phyloP scores from a whole-genome alignment of 768 basidiomycete species.

The Pulveroboletus sp. region DNA sequence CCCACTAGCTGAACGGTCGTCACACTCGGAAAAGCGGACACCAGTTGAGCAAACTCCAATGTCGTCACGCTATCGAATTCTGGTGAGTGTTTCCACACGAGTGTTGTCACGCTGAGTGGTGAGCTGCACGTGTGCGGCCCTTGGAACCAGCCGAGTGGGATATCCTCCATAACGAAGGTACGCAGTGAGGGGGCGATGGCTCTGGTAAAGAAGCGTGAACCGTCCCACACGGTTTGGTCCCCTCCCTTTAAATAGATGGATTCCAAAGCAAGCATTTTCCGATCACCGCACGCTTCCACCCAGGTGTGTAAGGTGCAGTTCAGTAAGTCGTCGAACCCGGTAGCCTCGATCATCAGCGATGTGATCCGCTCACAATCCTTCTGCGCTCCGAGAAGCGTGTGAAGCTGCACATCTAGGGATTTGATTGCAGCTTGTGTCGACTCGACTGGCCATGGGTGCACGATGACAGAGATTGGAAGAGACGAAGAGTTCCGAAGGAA shows the following conservation, averaged over 20 bases:
- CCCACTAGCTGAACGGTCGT: background rate
- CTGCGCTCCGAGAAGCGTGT: background rate
- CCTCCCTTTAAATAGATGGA: background rate
- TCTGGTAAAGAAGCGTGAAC: background rate
- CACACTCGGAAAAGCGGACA: background rate
- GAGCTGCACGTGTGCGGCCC: background rate
- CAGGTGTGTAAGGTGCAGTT: background rate
- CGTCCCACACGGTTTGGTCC: background rate
- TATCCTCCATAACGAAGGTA: background rate
- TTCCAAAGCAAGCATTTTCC: background rate
- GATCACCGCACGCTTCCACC: background rate
- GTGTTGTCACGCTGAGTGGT: background rate
- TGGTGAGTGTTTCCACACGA: background rate
- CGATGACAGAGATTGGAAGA: background rate
- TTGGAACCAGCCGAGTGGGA: background rate
- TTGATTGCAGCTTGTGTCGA: background rate
- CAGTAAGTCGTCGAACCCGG: background rate
- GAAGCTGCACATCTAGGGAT: background rate
- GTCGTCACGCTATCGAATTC: background rate
- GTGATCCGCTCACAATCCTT: background rate
- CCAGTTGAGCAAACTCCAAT: background rate
- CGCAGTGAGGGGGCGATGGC: background rate
- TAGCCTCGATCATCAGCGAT: background rate
- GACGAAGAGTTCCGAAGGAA: background rate
- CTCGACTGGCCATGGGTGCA: background rate